Evolutionary conservation across 2,329 filamentous ascomycete genomes (phyloP), one percentile per base, ranked within the genome.

Genomic region (Dactylellina leptospora): DNA sequence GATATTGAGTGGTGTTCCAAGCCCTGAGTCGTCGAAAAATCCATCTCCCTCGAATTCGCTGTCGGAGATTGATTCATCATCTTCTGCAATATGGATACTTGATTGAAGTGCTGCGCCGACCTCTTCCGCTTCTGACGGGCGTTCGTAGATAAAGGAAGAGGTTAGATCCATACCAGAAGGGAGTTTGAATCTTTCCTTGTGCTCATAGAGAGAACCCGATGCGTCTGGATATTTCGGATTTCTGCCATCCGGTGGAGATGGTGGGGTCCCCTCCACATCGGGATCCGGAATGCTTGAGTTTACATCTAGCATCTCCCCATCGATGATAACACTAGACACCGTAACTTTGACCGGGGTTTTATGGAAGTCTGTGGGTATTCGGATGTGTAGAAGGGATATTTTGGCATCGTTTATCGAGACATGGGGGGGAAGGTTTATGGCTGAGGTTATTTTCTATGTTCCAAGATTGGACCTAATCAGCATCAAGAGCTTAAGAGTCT

Each of bases 351-450:
- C 96, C 25, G 91, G 88, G 75, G 89, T 93, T 58, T 87, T 89
- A 79, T 93, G 92, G 75, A 97, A 88, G 79, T 97, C 91, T 78
- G 95, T 88, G 10, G 93, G 92, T 54, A 97, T 85, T 5, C 90
- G 96, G 59, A 97, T 82, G 77, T 90, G 89, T 22, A 97, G 85
- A 4, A 90, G 83, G 1, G 90, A 82, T 56, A 96, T 87, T 74
- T 87, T 88, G 63, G 93, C 93, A 78, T 87, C 88, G 56, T 86
- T 85, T 10, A 97, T 82, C 72, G 86, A 84, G 77, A 95, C 86
- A 4, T 86, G 85, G 0, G 88, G 81, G 0, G 93, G 93, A 2
- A 97, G 86, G 76, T 89, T 86, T 3, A 96, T 83, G 18, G 93
- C 80, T 50, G 85, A 84, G 73, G 91, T 85, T 62, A 96, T 84